These are phyloP conservation scores for Glebionis coronaria DNA, from an alignment of 129 eudicot species.

Conservation along the genomic window DNA sequence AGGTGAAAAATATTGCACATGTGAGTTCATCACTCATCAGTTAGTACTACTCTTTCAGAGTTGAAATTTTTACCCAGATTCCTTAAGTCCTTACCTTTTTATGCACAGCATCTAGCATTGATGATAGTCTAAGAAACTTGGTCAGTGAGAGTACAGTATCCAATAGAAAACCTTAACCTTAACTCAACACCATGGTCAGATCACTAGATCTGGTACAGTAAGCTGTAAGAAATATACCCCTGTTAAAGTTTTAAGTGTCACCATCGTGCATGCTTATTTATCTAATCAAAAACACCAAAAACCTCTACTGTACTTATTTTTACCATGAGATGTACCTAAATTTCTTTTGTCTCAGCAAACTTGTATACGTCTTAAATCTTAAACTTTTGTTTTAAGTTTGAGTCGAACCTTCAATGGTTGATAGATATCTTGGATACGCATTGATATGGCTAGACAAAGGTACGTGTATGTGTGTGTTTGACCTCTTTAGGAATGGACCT, in stretches of 20 bases:
- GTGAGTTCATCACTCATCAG: constrained; percentile 4
- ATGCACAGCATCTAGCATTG: background rate
- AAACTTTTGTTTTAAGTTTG: too few relatives aligned
- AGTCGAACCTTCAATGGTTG: too few relatives aligned
- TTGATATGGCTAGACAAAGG: too few relatives aligned
- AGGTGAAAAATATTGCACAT: background rate
- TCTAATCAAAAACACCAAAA: too few relatives aligned
- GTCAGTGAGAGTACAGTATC: background rate
- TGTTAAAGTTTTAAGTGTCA: background rate
- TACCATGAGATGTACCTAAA: too few relatives aligned
- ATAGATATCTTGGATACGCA: too few relatives aligned
- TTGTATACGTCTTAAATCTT: too few relatives aligned
- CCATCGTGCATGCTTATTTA: background rate
- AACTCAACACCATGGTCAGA: constrained; percentile 16
- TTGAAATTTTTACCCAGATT: constrained; percentile 15
- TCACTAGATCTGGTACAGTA: constrained; percentile 11
- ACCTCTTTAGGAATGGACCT: too few relatives aligned
- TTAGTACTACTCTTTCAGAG: constrained; percentile 12
- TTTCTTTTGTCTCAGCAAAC: too few relatives aligned
- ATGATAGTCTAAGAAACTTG: background rate
- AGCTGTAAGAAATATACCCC: background rate
- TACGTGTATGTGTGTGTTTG: too few relatives aligned
- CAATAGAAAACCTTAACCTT: background rate
- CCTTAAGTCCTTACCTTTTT: background rate
- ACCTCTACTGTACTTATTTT: too few relatives aligned